Percentiles rank a stretch among this genome's conserved stretches.
These are phyloP conservation scores for Rhynchosporium secalis DNA, from an alignment of 2,329 filamentous ascomycete genomes.

Conservation along the genomic window DNA sequence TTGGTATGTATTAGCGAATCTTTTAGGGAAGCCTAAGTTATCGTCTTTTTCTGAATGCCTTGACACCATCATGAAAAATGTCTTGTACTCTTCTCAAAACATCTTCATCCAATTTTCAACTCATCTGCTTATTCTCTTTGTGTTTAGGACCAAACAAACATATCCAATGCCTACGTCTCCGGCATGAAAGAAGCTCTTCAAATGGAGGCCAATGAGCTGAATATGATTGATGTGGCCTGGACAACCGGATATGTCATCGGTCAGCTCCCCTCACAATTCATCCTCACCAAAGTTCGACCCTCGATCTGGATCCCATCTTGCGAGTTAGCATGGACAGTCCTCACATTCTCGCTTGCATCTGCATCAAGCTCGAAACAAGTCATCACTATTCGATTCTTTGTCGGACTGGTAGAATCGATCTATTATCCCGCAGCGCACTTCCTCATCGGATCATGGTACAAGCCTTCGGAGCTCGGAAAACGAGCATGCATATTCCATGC, in stretches of 20 bases:
- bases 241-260: conserved; percentile 59
- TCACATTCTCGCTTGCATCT: conserved; percentile 43
- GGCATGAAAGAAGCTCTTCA: conserved; percentile 52
- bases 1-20: conserved; percentile 6
- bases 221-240: conserved; percentile 45
- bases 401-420: conserved; percentile 40
- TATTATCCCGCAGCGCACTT: conserved; percentile 36
- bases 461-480: conserved; percentile 46
- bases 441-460: conserved; percentile 48
- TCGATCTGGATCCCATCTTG: conserved; percentile 47
- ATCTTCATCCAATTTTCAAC: too few species aligned
- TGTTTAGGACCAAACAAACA: conserved; percentile 31
- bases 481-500: conserved; percentile 47
- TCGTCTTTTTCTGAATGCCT: too few species aligned
- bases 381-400: conserved; percentile 47
- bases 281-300: conserved; percentile 45
- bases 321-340: conserved; percentile 42
- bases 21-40: too few species aligned
- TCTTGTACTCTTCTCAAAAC: too few species aligned
- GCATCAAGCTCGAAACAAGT: conserved; percentile 40
- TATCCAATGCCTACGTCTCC: conserved; percentile 45
- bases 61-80: too few species aligned
- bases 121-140: too few species aligned
- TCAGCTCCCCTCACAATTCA: conserved; percentile 43
- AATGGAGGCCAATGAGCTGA: conserved; percentile 44